Conservation (phyloP, 208 protist species). For the Leishmania tropica region DNA sequence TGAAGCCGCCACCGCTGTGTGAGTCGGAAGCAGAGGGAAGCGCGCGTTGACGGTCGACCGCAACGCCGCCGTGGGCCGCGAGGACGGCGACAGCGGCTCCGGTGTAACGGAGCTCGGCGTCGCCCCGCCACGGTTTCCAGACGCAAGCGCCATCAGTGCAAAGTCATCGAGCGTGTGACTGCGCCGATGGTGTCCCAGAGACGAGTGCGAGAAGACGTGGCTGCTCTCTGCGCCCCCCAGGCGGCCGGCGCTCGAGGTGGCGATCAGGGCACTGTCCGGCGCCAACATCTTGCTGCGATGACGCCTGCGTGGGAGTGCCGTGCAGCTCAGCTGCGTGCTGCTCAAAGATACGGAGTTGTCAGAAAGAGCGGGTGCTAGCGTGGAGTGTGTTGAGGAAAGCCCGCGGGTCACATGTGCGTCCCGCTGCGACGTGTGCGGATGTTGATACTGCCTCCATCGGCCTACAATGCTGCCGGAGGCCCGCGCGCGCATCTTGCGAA, state of each 20-base stretch:
- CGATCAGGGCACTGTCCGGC: slow-evolving; percentile 5
- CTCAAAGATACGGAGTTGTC: background rate
- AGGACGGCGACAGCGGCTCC: background rate
- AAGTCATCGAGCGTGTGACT: slow-evolving; percentile 22
- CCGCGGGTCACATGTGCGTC: background rate
- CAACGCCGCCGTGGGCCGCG: too few species aligned
- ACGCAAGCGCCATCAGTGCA: background rate
- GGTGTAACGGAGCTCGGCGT: background rate
- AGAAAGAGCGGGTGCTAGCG: background rate
- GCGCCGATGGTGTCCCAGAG: background rate
- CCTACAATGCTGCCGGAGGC: background rate
- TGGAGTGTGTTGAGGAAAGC: background rate
- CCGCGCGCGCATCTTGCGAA: background rate
- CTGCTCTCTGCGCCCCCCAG: background rate
- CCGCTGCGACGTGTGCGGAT: background rate
- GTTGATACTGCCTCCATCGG: slow-evolving; percentile 21
- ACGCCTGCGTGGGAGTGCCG: slow-evolving; percentile 8
- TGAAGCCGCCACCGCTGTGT: background rate
- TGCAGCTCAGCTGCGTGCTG: background rate
- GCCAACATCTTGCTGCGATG: slow-evolving; percentile 27
- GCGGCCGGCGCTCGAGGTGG: background rate
- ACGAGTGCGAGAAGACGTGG: background rate
- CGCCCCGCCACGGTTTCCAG: background rate
- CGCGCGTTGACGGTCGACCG: background rate
- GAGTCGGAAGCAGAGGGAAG: background rate